Conservation (phyloP, 441 rosid species). For the Jatropha multifida region DNA sequence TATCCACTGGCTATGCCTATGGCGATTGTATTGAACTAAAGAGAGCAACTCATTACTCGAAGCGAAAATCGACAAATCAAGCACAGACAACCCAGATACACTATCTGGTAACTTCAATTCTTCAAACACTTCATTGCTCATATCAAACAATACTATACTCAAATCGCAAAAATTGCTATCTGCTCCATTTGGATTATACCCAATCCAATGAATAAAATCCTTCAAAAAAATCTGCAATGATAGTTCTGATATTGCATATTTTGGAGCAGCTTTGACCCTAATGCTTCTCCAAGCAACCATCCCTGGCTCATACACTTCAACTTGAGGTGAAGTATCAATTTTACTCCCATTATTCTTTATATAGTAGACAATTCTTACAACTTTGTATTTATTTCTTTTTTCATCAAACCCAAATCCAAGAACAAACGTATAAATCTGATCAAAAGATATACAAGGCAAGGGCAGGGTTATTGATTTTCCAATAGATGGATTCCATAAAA, state of each 20-base stretch:
- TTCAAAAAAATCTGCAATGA: slow-evolving; percentile 16
- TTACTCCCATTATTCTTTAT: background rate
- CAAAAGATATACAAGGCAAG: background rate
- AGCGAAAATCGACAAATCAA: slow-evolving; percentile 7
- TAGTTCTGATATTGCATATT: slow-evolving; percentile 11
- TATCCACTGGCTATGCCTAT: background rate
- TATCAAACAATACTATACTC: slow-evolving; percentile 13
- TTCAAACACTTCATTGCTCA: slow-evolving; percentile 19
- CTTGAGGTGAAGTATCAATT: background rate
- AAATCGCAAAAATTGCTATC: slow-evolving; percentile 3
- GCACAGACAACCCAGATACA: slow-evolving; percentile 8
- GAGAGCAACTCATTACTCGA: slow-evolving; percentile 3
- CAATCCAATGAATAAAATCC: slow-evolving; percentile 32
- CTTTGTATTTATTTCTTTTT: slow-evolving; percentile 19
- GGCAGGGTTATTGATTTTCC: slow-evolving; percentile 18
- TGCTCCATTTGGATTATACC: slow-evolving; percentile 6
- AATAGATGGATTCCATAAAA: slow-evolving; percentile 32
- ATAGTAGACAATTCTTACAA: slow-evolving; percentile 26
- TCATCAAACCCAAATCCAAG: slow-evolving; percentile 33
- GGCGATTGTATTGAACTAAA: slow-evolving; percentile 19
- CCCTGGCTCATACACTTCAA: slow-evolving; percentile 14
- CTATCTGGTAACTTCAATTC: slow-evolving; percentile 24
- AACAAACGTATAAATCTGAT: slow-evolving; percentile 9
- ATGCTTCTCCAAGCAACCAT: slow-evolving; percentile 24
- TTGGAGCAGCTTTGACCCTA: background rate